phyloP scores from a whole-genome alignment of 768 basidiomycete species.

The Tulasnella sp. region DNA sequence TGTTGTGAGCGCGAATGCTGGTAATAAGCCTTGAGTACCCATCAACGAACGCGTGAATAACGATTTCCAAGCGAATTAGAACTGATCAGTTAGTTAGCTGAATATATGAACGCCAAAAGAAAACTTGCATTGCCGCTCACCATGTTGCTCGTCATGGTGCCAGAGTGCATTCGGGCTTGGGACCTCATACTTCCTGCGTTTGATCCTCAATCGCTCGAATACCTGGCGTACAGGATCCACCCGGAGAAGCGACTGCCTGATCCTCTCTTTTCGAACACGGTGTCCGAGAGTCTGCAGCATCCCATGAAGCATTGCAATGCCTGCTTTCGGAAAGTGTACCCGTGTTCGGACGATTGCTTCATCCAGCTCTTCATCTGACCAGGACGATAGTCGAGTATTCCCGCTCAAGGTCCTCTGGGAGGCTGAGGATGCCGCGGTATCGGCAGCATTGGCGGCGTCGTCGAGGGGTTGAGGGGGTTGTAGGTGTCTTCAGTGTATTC shows the following conservation, averaged over 20 bases:
- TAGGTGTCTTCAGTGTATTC: neutral
- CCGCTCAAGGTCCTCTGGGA: constrained; percentile 26
- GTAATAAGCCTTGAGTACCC: constrained; percentile 19
- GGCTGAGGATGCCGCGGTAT: neutral
- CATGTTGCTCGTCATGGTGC: constrained; percentile 25
- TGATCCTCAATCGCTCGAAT: constrained; percentile 13
- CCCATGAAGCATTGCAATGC: constrained; percentile 18
- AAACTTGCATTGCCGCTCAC: constrained; percentile 7
- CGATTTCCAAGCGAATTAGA: constrained; percentile 19
- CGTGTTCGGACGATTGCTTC: neutral
- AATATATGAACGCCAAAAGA: neutral
- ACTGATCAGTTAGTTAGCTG: neutral
- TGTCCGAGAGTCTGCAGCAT: constrained; percentile 11
- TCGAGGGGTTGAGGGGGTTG: neutral
- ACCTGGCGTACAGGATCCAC: constrained; percentile 18
- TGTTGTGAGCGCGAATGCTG: constrained; percentile 3
- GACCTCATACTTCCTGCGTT: neutral
- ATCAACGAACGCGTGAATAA: constrained; percentile 21
- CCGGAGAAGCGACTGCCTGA: constrained; percentile 6
- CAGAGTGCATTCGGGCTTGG: constrained; percentile 20
- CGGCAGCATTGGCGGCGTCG: neutral
- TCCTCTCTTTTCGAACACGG: constrained; percentile 8
- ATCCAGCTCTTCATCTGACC: constrained; percentile 16
- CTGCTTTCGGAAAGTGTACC: constrained; percentile 11
- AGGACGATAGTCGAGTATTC: no score